These are phyloP conservation scores for Phytophthora parvispora DNA, from an alignment of 352 stramenopile genomes.

Conservation along the genomic window DNA sequence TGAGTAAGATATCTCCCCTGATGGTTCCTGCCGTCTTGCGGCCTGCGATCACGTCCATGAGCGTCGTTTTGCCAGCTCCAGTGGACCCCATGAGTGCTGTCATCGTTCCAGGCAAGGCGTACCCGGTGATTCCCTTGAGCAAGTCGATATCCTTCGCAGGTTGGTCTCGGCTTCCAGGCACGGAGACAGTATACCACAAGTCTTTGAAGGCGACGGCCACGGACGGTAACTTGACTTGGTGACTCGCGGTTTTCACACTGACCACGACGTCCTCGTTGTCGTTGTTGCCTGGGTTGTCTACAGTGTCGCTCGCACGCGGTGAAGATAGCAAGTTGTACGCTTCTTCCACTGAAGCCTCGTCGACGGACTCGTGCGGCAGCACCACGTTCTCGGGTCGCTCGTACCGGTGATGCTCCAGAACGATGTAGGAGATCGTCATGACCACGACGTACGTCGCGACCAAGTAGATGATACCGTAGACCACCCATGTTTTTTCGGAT, in stretches of 20 bases:
- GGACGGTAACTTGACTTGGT: neutral
- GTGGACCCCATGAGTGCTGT: constrained; percentile 2
- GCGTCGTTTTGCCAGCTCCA: constrained; percentile 5
- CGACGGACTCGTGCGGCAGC: neutral
- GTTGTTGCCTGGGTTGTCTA: neutral
- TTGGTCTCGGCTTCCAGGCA: neutral
- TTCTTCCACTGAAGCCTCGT: neutral
- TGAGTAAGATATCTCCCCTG: neutral
- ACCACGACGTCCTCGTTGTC: neutral
- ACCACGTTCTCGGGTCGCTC: neutral
- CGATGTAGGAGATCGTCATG: neutral
- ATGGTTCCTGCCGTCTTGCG: neutral
- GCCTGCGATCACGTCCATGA: constrained; percentile 2
- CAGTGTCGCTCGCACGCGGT: neutral
- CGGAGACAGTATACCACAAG: constrained; percentile 3
- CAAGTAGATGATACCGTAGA: neutral
- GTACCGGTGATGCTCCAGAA: neutral
- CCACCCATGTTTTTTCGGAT: neutral
- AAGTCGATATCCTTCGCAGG: neutral
- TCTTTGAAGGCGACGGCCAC: constrained; percentile 1
- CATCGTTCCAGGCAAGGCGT: neutral
- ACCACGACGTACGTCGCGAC: neutral
- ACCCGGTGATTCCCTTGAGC: constrained; percentile 1
- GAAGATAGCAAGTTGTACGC: constrained; percentile 3
- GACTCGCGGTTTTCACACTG: neutral